Conservation (phyloP, 768 basidiomycete species). For the Mycena polygramma region DNA sequence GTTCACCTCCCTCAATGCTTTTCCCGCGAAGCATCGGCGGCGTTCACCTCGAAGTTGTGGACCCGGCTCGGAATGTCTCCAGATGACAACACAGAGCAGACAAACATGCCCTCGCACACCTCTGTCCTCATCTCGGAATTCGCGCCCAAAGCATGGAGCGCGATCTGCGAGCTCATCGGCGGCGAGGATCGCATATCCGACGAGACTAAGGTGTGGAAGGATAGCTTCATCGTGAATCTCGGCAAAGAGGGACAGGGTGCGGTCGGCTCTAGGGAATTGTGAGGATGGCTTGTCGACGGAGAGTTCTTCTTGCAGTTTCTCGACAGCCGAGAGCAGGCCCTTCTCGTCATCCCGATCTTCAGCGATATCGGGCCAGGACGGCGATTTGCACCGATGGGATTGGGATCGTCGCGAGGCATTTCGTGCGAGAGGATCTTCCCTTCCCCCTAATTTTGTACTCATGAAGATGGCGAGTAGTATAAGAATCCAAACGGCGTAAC, state of each 20-base stretch:
- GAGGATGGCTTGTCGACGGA: conserved; percentile 76
- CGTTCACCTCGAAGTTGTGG: conserved; percentile 67
- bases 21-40: conserved; percentile 61
- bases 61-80: conserved; percentile 65
- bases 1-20: conserved; percentile 67
- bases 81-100: conserved; percentile 62
- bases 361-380: conserved; percentile 67
- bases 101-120: conserved; percentile 69
- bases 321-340: conserved; percentile 75
- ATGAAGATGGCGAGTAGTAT: conserved; percentile 9
- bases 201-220: conserved; percentile 64
- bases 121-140: conserved; percentile 61
- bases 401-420: conserved; percentile 60
- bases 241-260: conserved; percentile 57
- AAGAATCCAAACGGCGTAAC: conserved; percentile 35
- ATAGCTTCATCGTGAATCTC: conserved; percentile 75
- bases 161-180: conserved; percentile 71
- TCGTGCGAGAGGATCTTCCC: conserved; percentile 43
- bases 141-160: conserved; percentile 71
- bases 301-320: conserved; percentile 74
- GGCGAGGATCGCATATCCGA: conserved; percentile 70
- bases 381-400: conserved; percentile 72
- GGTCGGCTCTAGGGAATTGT: conserved; percentile 58
- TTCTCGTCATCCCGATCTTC: conserved; percentile 73
- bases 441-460: background rate